Conservation (phyloP, 2,329 filamentous ascomycete species). For the Nigrograna mackinnonii region DNA sequence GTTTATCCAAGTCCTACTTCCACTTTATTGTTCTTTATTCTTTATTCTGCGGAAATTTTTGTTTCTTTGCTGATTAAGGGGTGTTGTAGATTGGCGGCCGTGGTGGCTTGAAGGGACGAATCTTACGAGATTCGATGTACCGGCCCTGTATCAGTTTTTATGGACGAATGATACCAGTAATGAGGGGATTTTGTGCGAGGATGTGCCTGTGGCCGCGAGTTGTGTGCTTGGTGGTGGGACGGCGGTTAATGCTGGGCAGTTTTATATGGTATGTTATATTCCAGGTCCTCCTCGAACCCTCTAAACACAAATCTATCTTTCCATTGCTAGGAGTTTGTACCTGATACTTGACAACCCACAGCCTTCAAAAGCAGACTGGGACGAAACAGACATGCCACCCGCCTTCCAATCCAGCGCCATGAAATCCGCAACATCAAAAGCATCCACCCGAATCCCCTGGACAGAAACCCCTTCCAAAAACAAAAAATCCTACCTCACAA, state of each 20-base stretch:
- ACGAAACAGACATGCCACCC: constrained; percentile 67
- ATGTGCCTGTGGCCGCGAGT: constrained; percentile 67
- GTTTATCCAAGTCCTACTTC: neutral
- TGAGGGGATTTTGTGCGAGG: constrained; percentile 54
- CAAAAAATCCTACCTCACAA: constrained; percentile 63
- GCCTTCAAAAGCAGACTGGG: too few relatives aligned
- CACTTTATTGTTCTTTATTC: neutral
- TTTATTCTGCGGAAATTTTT: too few relatives aligned
- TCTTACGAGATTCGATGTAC: constrained; percentile 69
- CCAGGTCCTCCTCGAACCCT: too few relatives aligned
- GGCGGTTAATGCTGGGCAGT: constrained; percentile 67
- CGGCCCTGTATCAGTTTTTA: constrained; percentile 68
- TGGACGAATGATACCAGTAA: constrained; percentile 62
- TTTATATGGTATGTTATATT: constrained; percentile 58
- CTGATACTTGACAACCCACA: too few relatives aligned
- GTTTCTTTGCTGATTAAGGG: too few relatives aligned
- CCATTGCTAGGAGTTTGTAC: too few relatives aligned
- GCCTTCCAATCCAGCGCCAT: constrained; percentile 70
- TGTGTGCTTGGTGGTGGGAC: constrained; percentile 69
- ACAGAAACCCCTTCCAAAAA: constrained; percentile 66
- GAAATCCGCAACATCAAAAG: constrained; percentile 57
- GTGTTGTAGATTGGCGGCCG: constrained; percentile 52
- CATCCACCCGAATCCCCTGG: constrained; percentile 68
- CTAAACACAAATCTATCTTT: too few relatives aligned
- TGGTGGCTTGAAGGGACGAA: constrained; percentile 62